phyloP scores from a whole-genome alignment of 2,329 filamentous ascomycete genomes.

The Lizonia empirigonia region DNA sequence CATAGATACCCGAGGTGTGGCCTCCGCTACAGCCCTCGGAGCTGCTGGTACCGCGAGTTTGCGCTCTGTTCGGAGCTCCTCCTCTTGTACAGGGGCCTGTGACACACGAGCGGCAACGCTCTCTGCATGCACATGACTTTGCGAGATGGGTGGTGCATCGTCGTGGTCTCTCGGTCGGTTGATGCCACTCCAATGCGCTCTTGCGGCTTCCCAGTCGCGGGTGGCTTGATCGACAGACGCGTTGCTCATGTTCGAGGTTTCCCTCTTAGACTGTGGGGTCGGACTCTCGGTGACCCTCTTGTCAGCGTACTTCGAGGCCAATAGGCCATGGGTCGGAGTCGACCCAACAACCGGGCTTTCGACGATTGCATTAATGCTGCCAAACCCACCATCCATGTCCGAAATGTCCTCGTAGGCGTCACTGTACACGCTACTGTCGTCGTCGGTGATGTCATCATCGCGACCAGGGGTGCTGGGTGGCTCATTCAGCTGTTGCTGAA shows the following conservation, averaged over 20 bases:
- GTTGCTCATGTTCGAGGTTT: constrained; percentile 1
- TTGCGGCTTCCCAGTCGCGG: constrained; percentile 71
- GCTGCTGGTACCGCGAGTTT: not conserved
- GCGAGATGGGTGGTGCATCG: constrained; percentile 17
- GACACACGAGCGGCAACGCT: constrained; percentile 14
- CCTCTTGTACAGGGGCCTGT: constrained; percentile 20
- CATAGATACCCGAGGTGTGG: constrained; percentile 3
- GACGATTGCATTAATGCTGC: constrained; percentile 74
- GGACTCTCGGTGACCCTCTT: constrained; percentile 20
- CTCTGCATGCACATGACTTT: constrained; percentile 4
- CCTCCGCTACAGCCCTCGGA: not conserved
- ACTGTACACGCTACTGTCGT: constrained; percentile 67
- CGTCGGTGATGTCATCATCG: constrained; percentile 39
- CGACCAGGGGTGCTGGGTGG: constrained; percentile 7
- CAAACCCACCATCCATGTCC: constrained; percentile 70
- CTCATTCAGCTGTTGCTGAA: constrained; percentile 9
- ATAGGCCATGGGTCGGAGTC: constrained; percentile 22
- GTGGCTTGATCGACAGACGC: constrained; percentile 18
- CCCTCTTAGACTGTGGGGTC: constrained; percentile 22
- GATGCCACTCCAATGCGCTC: constrained; percentile 72
- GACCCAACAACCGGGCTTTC: constrained; percentile 58
- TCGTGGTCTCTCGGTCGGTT: constrained; percentile 64
- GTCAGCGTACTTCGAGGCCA: constrained; percentile 35
- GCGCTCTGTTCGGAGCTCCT: constrained; percentile 8
- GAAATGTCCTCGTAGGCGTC: constrained; percentile 77